Evolutionary conservation across 2,329 filamentous ascomycete genomes (phyloP).

Genomic region (Emydomyces testavorans): DNA sequence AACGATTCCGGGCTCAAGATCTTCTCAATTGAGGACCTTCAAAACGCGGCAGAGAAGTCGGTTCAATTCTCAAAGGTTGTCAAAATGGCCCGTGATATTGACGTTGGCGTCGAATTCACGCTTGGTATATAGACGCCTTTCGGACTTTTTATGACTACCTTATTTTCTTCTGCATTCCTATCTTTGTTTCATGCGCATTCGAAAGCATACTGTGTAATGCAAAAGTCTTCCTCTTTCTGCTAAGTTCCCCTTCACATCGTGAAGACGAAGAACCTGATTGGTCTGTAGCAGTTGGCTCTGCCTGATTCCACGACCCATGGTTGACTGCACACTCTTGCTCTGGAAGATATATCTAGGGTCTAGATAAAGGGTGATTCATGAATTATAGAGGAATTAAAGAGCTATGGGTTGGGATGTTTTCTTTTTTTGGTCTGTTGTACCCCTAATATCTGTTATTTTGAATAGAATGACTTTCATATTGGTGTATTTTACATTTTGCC

Average conservation of each 20-base stretch:
- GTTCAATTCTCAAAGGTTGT: conserved; percentile 99
- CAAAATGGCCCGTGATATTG: conserved; percentile 95
- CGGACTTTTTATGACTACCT: background rate
- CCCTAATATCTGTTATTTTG: background rate
- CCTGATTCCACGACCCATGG: background rate
- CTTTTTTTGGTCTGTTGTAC: background rate
- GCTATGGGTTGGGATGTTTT: background rate
- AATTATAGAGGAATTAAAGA: background rate
- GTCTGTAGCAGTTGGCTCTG: background rate
- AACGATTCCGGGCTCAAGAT: conserved; percentile 98
- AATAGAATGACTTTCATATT: background rate
- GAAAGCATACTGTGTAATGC: background rate
- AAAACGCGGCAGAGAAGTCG: conserved; percentile 92
- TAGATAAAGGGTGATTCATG: background rate
- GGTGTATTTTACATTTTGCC: background rate
- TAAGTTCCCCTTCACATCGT: conserved; percentile 1
- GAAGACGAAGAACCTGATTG: background rate
- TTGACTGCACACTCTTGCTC: background rate
- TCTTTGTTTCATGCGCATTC: background rate
- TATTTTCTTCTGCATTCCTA: background rate
- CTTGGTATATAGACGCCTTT: conserved; percentile 68
- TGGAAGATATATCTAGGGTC: background rate
- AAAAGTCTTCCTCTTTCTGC: background rate
- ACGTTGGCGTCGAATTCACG: conserved; percentile 90
- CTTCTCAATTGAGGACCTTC: conserved; percentile 97